A percentile compares a stretch with the other conserved stretches of the same genome.
Conservation (phyloP, 805 yeast species). For the Wickerhamomyces bisporus region DNA sequence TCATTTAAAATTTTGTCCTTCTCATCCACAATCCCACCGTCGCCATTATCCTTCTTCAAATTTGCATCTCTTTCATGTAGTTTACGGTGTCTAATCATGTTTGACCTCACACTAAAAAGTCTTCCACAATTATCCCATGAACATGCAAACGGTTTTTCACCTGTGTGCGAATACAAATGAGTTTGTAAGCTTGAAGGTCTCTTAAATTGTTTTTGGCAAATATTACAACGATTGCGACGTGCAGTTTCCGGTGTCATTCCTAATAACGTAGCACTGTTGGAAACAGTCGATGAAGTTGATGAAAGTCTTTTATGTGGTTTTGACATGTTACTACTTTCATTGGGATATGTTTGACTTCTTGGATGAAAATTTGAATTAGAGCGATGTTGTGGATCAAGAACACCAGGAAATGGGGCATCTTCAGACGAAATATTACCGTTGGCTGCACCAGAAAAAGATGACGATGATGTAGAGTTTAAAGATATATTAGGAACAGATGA, state of each 20-base stretch:
- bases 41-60: not conserved
- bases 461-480: not conserved
- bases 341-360: constrained; percentile 17
- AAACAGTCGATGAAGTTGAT: constrained; percentile 9
- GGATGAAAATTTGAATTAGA: constrained; percentile 5
- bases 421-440: constrained; percentile 3
- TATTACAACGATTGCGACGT: constrained; percentile 39
- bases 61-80: constrained; percentile 43
- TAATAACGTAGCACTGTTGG: constrained; percentile 11
- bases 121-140: constrained; percentile 62
- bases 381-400: constrained; percentile 14
- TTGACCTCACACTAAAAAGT: constrained; percentile 69
- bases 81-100: constrained; percentile 74
- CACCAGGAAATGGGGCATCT: constrained; percentile 22
- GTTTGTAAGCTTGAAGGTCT: constrained; percentile 80
- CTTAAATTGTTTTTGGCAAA: constrained; percentile 73
- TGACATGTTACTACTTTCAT: constrained; percentile 1
- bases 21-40: not conserved
- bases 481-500: constrained; percentile 5
- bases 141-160: constrained; percentile 71
- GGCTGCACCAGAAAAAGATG: not conserved
- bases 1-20: not conserved
- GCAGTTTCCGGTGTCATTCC: constrained; percentile 43
- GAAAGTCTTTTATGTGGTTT: constrained; percentile 5
- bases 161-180: constrained; percentile 75